These are phyloP conservation scores for Magnusiomyces paraingens DNA, from an alignment of 1,139 yeast species.

Conservation along the genomic window DNA sequence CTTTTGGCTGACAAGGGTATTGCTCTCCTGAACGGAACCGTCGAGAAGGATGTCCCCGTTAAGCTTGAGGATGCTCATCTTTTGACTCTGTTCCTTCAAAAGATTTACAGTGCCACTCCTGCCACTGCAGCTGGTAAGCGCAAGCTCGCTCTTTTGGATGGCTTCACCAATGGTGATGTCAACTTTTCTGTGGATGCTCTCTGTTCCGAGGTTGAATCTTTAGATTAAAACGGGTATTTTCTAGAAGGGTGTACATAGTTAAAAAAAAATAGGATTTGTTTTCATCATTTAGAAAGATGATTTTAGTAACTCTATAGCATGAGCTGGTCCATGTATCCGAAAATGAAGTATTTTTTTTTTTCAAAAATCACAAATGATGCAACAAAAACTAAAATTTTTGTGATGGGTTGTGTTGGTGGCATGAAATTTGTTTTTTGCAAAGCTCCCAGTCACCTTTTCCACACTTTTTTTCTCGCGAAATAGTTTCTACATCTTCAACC, in stretches of 20 bases:
- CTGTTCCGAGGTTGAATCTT: constrained; percentile 63
- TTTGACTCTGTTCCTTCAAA: constrained; percentile 70
- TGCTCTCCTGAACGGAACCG: constrained; percentile 81
- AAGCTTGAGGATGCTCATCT: constrained; percentile 69
- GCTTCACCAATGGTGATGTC: constrained; percentile 63
- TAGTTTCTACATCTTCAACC: background rate
- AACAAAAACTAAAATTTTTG: too few relatives aligned
- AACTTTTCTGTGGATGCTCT: constrained; percentile 60
- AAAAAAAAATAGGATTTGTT: background rate
- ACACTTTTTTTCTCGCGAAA: background rate
- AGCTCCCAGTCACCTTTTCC: too few relatives aligned
- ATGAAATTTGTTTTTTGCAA: too few relatives aligned
- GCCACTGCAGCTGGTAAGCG: constrained; percentile 35
- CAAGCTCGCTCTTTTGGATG: constrained; percentile 51
- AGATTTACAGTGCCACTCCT: constrained; percentile 75
- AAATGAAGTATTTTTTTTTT: too few relatives aligned
- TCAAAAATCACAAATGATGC: too few relatives aligned
- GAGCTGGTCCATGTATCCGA: too few relatives aligned
- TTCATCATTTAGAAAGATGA: too few relatives aligned
- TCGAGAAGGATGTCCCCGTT: constrained; percentile 63
- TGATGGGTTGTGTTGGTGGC: too few relatives aligned
- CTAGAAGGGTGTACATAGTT: background rate
- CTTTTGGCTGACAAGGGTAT: constrained; percentile 53
- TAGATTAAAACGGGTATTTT: constrained; percentile 38
- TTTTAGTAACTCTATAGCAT: too few relatives aligned